Base-by-base conservation (phyloP, 768 basidiomycete species). In the Chalciporus sphaerocephalus region DNA sequence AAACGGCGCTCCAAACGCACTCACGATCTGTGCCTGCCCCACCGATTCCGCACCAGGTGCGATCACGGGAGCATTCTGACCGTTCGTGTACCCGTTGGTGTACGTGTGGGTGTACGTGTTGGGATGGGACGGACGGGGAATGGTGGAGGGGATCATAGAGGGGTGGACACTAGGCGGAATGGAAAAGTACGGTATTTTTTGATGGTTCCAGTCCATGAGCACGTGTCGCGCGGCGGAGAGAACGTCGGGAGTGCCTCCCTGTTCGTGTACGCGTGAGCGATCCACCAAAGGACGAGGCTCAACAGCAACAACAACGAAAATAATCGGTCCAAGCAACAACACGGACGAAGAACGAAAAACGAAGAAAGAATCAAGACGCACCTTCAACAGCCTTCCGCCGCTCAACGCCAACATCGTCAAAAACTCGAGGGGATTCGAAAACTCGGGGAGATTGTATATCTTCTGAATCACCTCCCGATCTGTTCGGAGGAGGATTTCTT, bases 161-260 rank as follows among this genome's bases (percentile, higher is more conserved):
- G 90, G 85, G 61, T 94, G 91, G 2, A 89, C 62, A 7, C 71
- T 58, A 0, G 95, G 93, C 8, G 93, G 92, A 2, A 71, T 62
- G 4, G 92, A 89, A 69, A 76, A 89, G 68, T 90, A 98, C 0
- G 90, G 87, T 10, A 97, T 95, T 60, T 92, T 95, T 63, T 96
- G 92, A 46, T 90, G 81, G 57, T 97, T 97, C 94, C 95, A 99
- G 61, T 99, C 93, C 39, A 73, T 79, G 1, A 97, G 66, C 18
- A 97, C 76, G 12, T 85, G 81, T 24, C 90, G 83, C 0, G 94
- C 92, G 0, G 92, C 79, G 6, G 86, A 74, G 34, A 85, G 79
- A 24, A 94, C 64, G 64, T 97, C 92, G 2, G 95, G 94, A 0
- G 92, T 86, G 38, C 95, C 95, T 23, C 93, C 93, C 87, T 90